Evolutionary conservation across 768 basidiomycete species (phyloP).

Genomic region (Russula compacta): DNA sequence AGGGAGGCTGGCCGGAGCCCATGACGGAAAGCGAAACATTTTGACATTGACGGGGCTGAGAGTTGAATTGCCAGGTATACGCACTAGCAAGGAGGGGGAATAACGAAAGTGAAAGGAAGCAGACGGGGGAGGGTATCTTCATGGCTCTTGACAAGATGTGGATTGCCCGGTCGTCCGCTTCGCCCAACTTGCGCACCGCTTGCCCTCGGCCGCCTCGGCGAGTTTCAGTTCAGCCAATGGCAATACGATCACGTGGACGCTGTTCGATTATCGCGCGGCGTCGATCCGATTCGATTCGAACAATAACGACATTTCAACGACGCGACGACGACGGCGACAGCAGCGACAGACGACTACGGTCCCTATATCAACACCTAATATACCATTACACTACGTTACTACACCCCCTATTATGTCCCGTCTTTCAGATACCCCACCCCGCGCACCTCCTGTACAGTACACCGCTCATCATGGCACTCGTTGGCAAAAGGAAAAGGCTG

Average conservation of each 20-base stretch:
- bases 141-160: not conserved
- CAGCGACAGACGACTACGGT: not conserved
- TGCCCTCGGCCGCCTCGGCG: no score
- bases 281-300: no score
- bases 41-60: conserved; percentile 54
- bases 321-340: not conserved
- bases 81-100: conserved; percentile 28
- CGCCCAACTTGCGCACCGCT: no score
- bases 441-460: conserved; percentile 65
- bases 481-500: conserved; percentile 83
- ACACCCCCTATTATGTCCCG: conserved; percentile 22
- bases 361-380: not conserved
- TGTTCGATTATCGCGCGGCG: not conserved
- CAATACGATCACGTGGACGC: not conserved
- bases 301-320: not conserved
- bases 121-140: conserved; percentile 9
- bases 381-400: not conserved
- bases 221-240: not conserved
- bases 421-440: conserved; percentile 48
- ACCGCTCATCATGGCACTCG: conserved; percentile 64
- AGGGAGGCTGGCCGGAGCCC: conserved; percentile 60
- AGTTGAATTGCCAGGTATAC: conserved; percentile 37
- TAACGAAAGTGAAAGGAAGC: not conserved
- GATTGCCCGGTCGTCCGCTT: not conserved
- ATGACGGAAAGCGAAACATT: conserved; percentile 50